These are phyloP conservation scores for Lunasporangiospora selenospora DNA, from an alignment of 192 early-diverging fungal genomes.

Conservation along the genomic window DNA sequence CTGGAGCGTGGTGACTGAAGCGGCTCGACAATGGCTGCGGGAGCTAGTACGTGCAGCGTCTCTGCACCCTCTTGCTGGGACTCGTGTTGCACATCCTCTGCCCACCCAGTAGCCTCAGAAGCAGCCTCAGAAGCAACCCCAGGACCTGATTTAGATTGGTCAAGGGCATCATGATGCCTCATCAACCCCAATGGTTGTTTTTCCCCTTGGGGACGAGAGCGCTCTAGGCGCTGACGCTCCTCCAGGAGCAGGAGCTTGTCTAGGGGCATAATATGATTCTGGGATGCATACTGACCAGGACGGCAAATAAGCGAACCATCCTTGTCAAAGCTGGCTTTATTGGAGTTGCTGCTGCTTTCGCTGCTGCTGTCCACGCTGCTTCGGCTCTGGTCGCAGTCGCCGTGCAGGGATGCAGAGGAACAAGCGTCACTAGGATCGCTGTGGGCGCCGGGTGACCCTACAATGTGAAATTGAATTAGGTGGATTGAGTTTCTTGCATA, in stretches of 20 bases:
- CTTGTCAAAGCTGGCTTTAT: background rate
- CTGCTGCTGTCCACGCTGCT: conserved; percentile 1
- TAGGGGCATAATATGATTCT: conserved; percentile 39
- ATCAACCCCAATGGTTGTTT: too few species aligned
- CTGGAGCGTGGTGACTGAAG: too few species aligned
- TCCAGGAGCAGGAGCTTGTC: conserved; percentile 17
- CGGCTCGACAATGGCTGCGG: too few species aligned
- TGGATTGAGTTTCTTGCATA: conserved; percentile 43
- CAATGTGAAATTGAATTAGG: conserved; percentile 27
- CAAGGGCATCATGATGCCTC: too few species aligned
- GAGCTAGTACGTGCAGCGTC: too few species aligned
- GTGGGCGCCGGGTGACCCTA: conserved; percentile 35
- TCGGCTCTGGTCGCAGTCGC: background rate
- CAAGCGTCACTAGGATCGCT: conserved; percentile 1
- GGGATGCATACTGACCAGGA: conserved; percentile 43
- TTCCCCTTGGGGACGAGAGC: too few species aligned
- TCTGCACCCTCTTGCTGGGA: background rate
- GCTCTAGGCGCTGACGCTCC: conserved; percentile 26
- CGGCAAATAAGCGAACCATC: conserved; percentile 25
- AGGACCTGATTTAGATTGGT: too few species aligned
- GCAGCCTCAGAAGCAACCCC: too few species aligned
- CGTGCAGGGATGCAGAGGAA: background rate
- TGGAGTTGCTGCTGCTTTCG: background rate
- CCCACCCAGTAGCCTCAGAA: too few species aligned
- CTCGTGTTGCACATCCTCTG: too few species aligned